These are phyloP conservation scores for Ambrosiella beaveri DNA, from an alignment of 2,329 filamentous ascomycete species.

Conservation along the genomic window DNA sequence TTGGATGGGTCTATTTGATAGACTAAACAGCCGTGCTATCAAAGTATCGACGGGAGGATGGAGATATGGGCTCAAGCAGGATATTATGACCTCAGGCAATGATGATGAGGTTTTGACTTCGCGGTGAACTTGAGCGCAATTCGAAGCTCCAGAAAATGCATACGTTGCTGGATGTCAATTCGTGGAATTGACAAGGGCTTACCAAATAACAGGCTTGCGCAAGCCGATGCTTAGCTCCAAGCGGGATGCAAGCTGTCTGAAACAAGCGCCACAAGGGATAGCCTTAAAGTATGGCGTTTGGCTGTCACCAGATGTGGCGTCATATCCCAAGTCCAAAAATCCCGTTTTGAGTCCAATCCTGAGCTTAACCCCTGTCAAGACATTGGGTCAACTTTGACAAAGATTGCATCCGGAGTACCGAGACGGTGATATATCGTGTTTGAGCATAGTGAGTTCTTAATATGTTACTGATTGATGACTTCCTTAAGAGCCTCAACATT, in stretches of 20 bases:
- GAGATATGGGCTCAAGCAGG: not conserved
- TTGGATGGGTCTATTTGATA: not conserved
- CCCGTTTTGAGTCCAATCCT: too few relatives aligned
- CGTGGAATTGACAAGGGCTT: conserved; percentile 1
- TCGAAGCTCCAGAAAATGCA: conserved; percentile 13
- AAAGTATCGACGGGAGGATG: not conserved
- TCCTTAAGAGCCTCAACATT: not conserved
- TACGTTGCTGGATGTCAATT: conserved; percentile 19
- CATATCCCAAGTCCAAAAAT: too few relatives aligned
- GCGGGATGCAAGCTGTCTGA: conserved; percentile 1
- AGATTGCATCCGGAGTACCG: too few relatives aligned
- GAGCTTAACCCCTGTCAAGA: too few relatives aligned
- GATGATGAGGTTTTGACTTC: conserved; percentile 11
- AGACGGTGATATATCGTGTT: too few relatives aligned
- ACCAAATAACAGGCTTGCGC: conserved; percentile 2
- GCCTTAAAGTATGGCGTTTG: not conserved
- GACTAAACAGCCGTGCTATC: too few relatives aligned
- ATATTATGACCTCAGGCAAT: conserved; percentile 7
- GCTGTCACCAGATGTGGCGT: not conserved
- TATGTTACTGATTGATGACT: too few relatives aligned
- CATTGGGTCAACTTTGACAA: too few relatives aligned
- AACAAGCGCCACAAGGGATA: not conserved
- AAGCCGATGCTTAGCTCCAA: conserved; percentile 3
- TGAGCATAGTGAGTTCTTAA: too few relatives aligned
- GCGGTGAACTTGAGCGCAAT: conserved; percentile 3